Evolutionary conservation across 768 basidiomycete genomes (phyloP).

Genomic region (Mycena vitilis): DNA sequence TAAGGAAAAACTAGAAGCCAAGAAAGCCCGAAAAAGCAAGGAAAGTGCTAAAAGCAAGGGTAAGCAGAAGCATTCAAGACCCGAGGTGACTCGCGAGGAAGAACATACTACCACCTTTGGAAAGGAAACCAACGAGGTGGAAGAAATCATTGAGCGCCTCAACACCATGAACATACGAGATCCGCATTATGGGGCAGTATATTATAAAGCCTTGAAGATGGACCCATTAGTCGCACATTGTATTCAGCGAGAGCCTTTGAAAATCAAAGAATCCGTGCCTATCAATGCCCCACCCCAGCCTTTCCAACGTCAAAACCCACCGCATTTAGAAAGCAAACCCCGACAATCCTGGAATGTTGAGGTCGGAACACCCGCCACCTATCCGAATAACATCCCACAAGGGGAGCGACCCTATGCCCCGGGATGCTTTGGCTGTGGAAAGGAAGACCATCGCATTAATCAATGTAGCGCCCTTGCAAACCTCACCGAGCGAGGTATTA

Average conservation of each 20-base stretch:
- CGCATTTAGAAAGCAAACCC: background rate
- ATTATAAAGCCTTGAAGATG: slow-evolving; percentile 12
- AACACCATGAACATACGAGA: slow-evolving; percentile 15
- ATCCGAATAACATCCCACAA: background rate
- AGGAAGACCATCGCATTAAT: background rate
- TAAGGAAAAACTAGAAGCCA: background rate
- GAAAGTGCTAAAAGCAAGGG: background rate
- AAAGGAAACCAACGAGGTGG: background rate
- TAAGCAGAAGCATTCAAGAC: background rate
- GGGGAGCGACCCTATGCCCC: background rate
- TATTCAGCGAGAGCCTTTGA: background rate
- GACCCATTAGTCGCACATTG: background rate
- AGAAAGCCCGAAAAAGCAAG: background rate
- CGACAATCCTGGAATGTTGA: slow-evolving; percentile 7
- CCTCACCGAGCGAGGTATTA: background rate
- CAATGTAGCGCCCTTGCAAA: background rate
- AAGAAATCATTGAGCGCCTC: background rate
- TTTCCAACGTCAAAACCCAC: background rate
- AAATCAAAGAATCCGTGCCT: background rate
- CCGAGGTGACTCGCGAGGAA: background rate
- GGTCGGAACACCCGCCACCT: background rate
- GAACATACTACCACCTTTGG: background rate
- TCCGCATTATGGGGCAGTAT: slow-evolving; percentile 13
- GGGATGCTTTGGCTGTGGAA: background rate
- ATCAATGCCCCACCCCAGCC: no score